Conservation (phyloP, 306 rosid genomes). For the Cicer bijugum region DNA sequence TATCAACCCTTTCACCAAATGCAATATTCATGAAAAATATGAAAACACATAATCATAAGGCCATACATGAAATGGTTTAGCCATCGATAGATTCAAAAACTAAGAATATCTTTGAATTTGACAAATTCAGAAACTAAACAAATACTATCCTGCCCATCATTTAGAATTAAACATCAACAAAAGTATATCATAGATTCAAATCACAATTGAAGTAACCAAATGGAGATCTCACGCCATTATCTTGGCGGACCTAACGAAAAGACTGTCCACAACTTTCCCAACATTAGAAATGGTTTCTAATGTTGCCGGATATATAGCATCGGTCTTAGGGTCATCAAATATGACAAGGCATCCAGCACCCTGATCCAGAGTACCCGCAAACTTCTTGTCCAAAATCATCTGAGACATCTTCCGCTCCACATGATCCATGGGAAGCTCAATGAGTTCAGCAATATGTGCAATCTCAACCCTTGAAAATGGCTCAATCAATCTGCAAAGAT, state of each 20-base stretch:
- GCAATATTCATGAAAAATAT: neutral
- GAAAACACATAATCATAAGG: constrained; percentile 1
- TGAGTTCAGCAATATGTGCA: constrained; percentile 80
- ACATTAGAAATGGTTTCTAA: constrained; percentile 81
- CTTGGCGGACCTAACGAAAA: constrained; percentile 91
- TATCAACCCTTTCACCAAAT: neutral
- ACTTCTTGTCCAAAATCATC: constrained; percentile 67
- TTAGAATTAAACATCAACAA: constrained; percentile 14
- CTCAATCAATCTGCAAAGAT: constrained; percentile 92
- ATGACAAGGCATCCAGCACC: constrained; percentile 79
- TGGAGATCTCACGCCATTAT: constrained; percentile 68
- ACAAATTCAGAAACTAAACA: constrained; percentile 30
- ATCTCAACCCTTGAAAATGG: constrained; percentile 97
- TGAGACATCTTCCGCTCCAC: constrained; percentile 66
- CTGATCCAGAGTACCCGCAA: constrained; percentile 90
- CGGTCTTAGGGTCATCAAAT: constrained; percentile 61
- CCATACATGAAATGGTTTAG: constrained; percentile 2
- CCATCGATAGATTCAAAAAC: constrained; percentile 15
- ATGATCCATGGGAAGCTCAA: constrained; percentile 73
- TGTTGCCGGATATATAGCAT: constrained; percentile 66
- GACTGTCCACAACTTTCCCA: constrained; percentile 96
- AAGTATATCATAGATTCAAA: constrained; percentile 5
- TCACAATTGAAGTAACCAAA: neutral
- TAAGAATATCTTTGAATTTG: neutral
- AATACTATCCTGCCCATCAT: neutral